Conservation (phyloP, 192 early-diverging fungal genomes). For the Rhizophagus prolifer region DNA sequence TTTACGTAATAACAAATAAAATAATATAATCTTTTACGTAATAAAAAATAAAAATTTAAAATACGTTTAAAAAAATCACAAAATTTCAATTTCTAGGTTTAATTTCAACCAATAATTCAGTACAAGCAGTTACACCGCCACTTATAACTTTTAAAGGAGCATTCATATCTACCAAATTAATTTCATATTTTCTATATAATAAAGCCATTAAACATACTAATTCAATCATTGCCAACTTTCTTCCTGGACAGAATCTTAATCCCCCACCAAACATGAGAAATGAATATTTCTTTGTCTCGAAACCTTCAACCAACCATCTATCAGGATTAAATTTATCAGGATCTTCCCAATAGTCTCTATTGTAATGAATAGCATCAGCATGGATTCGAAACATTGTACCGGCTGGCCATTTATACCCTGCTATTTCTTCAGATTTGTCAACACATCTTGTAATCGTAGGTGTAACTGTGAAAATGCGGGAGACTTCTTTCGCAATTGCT, state of each 20-base stretch:
- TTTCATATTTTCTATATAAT: constrained; percentile 13
- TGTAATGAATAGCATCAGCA: not conserved
- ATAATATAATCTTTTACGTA: too few species aligned
- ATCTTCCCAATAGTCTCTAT: not conserved
- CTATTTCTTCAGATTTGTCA: constrained; percentile 4
- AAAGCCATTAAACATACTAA: not conserved
- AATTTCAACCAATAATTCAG: not conserved
- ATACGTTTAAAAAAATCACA: too few species aligned
- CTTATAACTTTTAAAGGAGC: not conserved
- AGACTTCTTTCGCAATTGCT: constrained; percentile 4
- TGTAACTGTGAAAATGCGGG: not conserved
- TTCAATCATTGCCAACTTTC: constrained; percentile 3
- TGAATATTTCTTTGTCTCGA: not conserved
- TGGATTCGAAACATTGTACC: not conserved
- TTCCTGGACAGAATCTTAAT: constrained; percentile 8
- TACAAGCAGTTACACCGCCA: not conserved
- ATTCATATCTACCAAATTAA: constrained; percentile 6
- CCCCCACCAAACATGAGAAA: constrained; percentile 13
- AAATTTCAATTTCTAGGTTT: not conserved
- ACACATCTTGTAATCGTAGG: not conserved
- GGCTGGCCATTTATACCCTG: constrained; percentile 12
- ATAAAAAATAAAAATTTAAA: too few species aligned
- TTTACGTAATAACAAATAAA: too few species aligned
- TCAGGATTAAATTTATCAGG: constrained; percentile 10
- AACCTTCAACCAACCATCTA: not conserved